phyloP scores from a whole-genome alignment of 176 grass and related monocot species.

The Otatea glauca region DNA sequence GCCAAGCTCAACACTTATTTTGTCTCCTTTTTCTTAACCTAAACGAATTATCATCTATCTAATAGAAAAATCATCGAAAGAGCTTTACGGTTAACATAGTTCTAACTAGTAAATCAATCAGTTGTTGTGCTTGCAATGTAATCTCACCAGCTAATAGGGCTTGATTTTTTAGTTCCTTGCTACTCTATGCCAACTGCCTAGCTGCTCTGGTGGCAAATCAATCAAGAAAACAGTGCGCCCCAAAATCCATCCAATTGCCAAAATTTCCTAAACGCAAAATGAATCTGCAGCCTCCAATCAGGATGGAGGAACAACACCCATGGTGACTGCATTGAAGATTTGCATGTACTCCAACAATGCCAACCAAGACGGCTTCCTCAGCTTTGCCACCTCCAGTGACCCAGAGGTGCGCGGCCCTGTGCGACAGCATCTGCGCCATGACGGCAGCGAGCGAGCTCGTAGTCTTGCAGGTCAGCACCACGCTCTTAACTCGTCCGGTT shows the following conservation, averaged over 20 bases:
- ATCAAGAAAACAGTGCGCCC: background rate
- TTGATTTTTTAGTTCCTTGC: background rate
- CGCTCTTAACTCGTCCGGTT: slow-evolving; percentile 36
- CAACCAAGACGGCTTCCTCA: slow-evolving; percentile 48
- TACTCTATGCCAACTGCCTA: background rate
- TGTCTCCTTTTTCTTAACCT: background rate
- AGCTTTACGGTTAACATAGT: background rate
- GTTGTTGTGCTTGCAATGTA: slow-evolving; percentile 13
- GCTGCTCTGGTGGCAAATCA: background rate
- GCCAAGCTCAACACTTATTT: background rate
- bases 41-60: background rate
- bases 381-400: slow-evolving; percentile 40
- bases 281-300: slow-evolving; percentile 27
- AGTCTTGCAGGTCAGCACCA: slow-evolving; percentile 55
- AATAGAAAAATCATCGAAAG: background rate
- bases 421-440: slow-evolving; percentile 72
- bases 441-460: slow-evolving; percentile 67
- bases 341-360: slow-evolving; percentile 58
- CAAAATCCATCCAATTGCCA: background rate
- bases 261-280: background rate
- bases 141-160: background rate
- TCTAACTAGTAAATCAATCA: background rate
- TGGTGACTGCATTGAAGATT: slow-evolving; percentile 61
- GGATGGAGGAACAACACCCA: slow-evolving; percentile 28
- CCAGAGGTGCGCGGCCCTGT: slow-evolving; percentile 64